Conservation (phyloP, 23 red algal genomes). For the Agarophyton chilense region DNA sequence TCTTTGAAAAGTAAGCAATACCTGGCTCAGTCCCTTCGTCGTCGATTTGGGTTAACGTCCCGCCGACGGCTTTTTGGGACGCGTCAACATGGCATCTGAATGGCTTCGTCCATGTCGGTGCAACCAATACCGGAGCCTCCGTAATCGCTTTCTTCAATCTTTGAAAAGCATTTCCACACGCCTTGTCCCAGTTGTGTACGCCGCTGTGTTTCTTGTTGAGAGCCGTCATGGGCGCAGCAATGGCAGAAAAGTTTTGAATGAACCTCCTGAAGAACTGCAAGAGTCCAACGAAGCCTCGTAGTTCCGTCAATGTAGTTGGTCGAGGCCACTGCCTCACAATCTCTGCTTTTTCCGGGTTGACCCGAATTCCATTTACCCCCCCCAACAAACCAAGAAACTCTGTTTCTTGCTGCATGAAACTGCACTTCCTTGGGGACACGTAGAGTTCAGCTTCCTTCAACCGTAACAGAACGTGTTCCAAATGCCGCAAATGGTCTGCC, state of each 20-base stretch:
- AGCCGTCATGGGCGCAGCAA: conserved; percentile 12
- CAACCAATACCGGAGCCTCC: not conserved
- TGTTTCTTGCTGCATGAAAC: not conserved
- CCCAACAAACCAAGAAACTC: conserved; percentile 8
- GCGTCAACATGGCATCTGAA: conserved; percentile 34
- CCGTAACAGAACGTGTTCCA: not conserved
- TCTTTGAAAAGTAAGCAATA: conserved; percentile 25
- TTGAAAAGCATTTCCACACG: conserved; percentile 1
- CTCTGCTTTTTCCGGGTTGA: conserved; percentile 9
- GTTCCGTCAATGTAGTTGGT: conserved; percentile 8
- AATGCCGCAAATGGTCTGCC: not conserved
- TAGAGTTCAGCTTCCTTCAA: not conserved
- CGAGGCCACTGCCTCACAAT: conserved; percentile 2
- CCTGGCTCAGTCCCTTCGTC: not conserved
- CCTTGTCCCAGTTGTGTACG: not conserved
- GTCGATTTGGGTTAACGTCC: conserved; percentile 4
- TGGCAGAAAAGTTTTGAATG: conserved; percentile 1
- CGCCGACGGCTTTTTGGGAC: not conserved
- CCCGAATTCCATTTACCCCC: not conserved
- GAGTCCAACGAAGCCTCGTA: conserved; percentile 24
- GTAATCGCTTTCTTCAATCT: conserved; percentile 12
- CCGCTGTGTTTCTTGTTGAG: conserved; percentile 30
- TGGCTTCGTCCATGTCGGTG: conserved; percentile 18
- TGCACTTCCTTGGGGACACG: conserved; percentile 29
- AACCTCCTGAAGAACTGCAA: conserved; percentile 30